These are phyloP conservation scores for Paramyrothecium roridum DNA, from an alignment of 2,329 filamentous ascomycete genomes.

Conservation along the genomic window DNA sequence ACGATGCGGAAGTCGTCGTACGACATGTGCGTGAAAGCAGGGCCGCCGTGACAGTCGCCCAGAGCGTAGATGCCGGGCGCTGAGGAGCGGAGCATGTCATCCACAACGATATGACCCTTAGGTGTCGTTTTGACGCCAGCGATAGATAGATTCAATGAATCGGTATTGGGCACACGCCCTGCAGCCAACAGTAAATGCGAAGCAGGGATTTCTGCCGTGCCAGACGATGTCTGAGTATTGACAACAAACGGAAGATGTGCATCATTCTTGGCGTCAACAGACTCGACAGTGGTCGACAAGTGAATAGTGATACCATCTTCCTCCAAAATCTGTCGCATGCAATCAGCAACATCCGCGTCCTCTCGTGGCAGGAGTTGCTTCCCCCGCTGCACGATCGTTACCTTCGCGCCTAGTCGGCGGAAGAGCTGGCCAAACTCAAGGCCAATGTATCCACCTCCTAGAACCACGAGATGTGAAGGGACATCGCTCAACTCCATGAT, in stretches of 20 bases:
- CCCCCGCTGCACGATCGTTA: slow-evolving; percentile 43
- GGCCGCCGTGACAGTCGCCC: slow-evolving; percentile 49
- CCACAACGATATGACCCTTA: slow-evolving; percentile 40
- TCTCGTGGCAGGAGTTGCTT: slow-evolving; percentile 40
- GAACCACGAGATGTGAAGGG: slow-evolving; percentile 44
- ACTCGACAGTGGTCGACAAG: slow-evolving; percentile 28
- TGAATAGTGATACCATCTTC: slow-evolving; percentile 44
- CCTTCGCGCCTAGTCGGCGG: slow-evolving; percentile 42
- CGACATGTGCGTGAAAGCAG: slow-evolving; percentile 53
- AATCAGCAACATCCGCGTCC: slow-evolving; percentile 43
- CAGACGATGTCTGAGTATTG: slow-evolving; percentile 12
- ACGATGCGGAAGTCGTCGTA: slow-evolving; percentile 55
- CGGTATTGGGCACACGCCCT: slow-evolving; percentile 48
- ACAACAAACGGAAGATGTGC: slow-evolving; percentile 12
- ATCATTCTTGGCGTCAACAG: slow-evolving; percentile 13
- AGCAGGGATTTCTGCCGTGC: slow-evolving; percentile 24
- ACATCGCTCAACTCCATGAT: slow-evolving; percentile 43
- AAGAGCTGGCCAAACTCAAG: slow-evolving; percentile 53
- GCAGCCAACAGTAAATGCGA: slow-evolving; percentile 49
- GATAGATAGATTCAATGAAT: slow-evolving; percentile 34
- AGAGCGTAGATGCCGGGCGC: slow-evolving; percentile 41
- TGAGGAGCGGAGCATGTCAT: slow-evolving; percentile 41
- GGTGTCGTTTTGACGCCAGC: slow-evolving; percentile 36
- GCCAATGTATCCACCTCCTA: slow-evolving; percentile 52
- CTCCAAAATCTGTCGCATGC: slow-evolving; percentile 36